These are phyloP conservation scores for Kodamaea plutei DNA, from an alignment of 1,139 yeast genomes.

Conservation along the genomic window DNA sequence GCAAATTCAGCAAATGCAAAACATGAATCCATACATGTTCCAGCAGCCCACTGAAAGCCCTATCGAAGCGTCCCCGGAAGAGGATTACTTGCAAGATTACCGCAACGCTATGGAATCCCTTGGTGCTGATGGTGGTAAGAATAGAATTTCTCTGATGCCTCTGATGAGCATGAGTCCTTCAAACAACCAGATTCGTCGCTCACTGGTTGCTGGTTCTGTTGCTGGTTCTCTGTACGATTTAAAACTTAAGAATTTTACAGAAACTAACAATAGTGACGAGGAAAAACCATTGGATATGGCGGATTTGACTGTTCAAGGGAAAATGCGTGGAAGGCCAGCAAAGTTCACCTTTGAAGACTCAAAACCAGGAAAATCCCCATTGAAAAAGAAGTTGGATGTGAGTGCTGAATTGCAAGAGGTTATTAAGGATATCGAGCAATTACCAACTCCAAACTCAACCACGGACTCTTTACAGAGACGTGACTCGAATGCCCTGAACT, in stretches of 20 bases:
- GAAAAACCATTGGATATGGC: conserved; percentile 11
- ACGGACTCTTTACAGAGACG: conserved; percentile 18
- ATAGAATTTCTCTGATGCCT: conserved; percentile 38
- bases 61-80: conserved; percentile 2
- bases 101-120: conserved; percentile 6
- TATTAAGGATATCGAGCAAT: conserved; percentile 10
- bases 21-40: conserved; percentile 10
- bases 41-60: conserved; percentile 1
- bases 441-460: conserved; percentile 18
- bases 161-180: conserved; percentile 12
- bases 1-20: conserved; percentile 11
- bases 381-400: conserved; percentile 1
- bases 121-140: conserved; percentile 25
- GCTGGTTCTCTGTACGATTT: conserved; percentile 1
- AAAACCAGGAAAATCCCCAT: conserved; percentile 2
- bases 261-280: conserved; percentile 7
- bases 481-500: conserved; percentile 26
- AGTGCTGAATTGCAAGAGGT: conserved; percentile 4
- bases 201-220: conserved; percentile 5
- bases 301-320: conserved; percentile 15
- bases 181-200: conserved; percentile 12
- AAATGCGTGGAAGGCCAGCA: conserved; percentile 23
- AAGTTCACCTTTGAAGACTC: conserved; percentile 13
- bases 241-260: conserved; percentile 1
- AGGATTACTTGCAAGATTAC: conserved; percentile 8